A percentile compares a stretch with the other conserved stretches of the same genome.
Evolutionary conservation across 2,329 filamentous ascomycete genomes (phyloP).

Genomic region (Neonectria faginata): DNA sequence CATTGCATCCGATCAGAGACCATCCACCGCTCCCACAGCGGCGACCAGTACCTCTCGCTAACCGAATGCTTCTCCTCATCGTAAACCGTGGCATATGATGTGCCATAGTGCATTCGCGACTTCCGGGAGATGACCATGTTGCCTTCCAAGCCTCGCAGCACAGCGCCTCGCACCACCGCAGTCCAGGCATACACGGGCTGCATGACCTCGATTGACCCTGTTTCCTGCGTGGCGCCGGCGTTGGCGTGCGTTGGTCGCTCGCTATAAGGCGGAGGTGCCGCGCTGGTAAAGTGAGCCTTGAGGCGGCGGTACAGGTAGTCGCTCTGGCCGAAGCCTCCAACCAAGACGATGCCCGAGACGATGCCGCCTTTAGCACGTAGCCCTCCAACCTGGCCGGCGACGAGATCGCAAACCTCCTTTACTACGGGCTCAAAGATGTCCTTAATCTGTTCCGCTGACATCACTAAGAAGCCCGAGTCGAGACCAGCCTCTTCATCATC

Average conservation of each 20-base stretch:
- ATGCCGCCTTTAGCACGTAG: conserved; percentile 71
- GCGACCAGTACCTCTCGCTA: conserved; percentile 81
- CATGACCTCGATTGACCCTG: conserved; percentile 79
- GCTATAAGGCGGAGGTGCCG: conserved; percentile 72
- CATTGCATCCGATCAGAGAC: conserved; percentile 86
- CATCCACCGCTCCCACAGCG: conserved; percentile 86
- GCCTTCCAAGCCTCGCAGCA: conserved; percentile 79
- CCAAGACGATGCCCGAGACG: conserved; percentile 81
- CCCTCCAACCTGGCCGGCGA: conserved; percentile 73
- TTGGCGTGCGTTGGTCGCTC: conserved; percentile 76
- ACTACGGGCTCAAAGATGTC: conserved; percentile 82
- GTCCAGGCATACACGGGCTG: conserved; percentile 87
- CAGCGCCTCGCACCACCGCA: conserved; percentile 81
- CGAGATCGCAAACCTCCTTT: conserved; percentile 75
- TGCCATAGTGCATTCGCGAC: conserved; percentile 82
- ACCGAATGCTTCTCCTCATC: conserved; percentile 80
- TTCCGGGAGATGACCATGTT: conserved; percentile 82
- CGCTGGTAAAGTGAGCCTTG: conserved; percentile 74
- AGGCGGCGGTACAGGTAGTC: conserved; percentile 80
- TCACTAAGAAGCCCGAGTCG: conserved; percentile 80
- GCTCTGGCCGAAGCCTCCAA: conserved; percentile 85
- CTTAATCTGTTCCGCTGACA: conserved; percentile 76
- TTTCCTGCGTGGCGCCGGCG: conserved; percentile 58
- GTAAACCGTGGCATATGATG: conserved; percentile 83
- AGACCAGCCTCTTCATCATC: conserved; percentile 81